phyloP scores from a whole-genome alignment of 768 basidiomycete species.

The Phanerochaete carnosa region DNA sequence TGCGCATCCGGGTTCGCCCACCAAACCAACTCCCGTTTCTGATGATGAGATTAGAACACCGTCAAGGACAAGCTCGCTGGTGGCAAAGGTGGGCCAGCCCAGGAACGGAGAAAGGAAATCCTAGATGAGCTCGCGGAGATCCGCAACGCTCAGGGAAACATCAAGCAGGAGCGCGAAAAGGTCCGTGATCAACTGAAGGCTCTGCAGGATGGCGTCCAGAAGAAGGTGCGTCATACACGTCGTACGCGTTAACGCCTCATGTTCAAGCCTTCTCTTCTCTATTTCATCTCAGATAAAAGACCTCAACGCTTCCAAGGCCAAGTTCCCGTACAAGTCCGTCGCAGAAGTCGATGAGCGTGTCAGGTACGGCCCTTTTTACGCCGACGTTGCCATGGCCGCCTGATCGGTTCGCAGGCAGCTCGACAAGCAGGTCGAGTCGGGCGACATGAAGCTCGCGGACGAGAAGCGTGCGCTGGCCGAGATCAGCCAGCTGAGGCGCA shows the following conservation, averaged over 20 bases:
- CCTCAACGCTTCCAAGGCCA: constrained; percentile 75
- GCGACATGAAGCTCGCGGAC: constrained; percentile 86
- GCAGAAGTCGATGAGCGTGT: constrained; percentile 87
- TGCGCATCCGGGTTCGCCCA: background rate
- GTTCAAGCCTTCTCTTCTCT: constrained; percentile 6
- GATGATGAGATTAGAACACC: constrained; percentile 44
- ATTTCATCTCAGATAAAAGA: constrained; percentile 68
- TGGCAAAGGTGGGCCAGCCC: constrained; percentile 57
- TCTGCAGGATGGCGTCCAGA: constrained; percentile 72
- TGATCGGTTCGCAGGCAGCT: constrained; percentile 52
- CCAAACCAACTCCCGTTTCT: background rate
- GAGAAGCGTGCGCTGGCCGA: constrained; percentile 95
- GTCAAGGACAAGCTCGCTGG: constrained; percentile 75
- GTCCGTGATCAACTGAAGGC: constrained; percentile 75
- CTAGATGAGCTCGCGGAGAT: constrained; percentile 79
- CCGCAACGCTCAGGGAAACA: constrained; percentile 72
- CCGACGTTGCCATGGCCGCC: constrained; percentile 6
- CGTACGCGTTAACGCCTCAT: background rate
- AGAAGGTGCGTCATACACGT: constrained; percentile 56
- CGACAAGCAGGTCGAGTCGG: constrained; percentile 90
- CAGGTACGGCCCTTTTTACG: constrained; percentile 46
- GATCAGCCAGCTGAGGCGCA: constrained; percentile 70
- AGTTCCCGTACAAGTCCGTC: constrained; percentile 75
- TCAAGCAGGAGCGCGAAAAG: constrained; percentile 69
- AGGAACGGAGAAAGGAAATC: constrained; percentile 70